Base-by-base conservation (phyloP, 768 basidiomycete genomes). In the Trametes sanguinea region DNA sequence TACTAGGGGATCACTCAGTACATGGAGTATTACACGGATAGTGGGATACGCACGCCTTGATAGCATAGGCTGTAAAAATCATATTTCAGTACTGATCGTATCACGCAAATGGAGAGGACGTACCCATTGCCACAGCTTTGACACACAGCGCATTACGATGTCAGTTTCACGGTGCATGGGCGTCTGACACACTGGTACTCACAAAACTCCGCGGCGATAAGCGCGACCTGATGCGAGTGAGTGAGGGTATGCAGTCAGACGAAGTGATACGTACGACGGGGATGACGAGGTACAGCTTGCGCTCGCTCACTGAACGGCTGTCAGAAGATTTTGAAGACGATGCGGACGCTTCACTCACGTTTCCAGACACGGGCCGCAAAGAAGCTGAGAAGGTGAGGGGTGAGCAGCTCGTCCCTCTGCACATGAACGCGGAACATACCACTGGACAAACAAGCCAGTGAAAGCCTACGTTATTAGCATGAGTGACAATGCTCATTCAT, bases 401-500 rank as follows among this genome's bases (percentile, higher is more conserved):
- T 37, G 6, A 37, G 22, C 71, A 59, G 75, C 74, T 77, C 78
- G 81, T 11, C 81, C 77, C 27, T 78, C 22, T 63, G 35, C 65
- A 59, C 80, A 81, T 14, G 78, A 80, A 56, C 8, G 46, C 5
- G 13, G 44, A 35, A 55, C 72, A 33, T 57, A 82, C 82, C 77
- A 74, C 78, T 85, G 83, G 5, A 84, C 84, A 17, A 85, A 68
- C 13, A 85, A 67, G 5, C 82, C 82, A 53, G 83, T 81, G 54
- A 84, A 76, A 7, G 80, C 82, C 83, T 84, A 35, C 7, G 39
- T 22, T 22, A 22, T 22, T 42, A 13, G 30, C 16, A 10, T 3
- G 44, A 37, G 46, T 7, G 55, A 53, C 33, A 40, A 54, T 37
- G 35, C 6, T 11, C 6, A 6, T 37, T 37, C 6, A 6, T 37